A percentile compares a stretch with the other conserved stretches of the same genome.
Evolutionary conservation across 192 early-diverging fungal genomes (phyloP).

Genomic region (Backusella psychrophila): DNA sequence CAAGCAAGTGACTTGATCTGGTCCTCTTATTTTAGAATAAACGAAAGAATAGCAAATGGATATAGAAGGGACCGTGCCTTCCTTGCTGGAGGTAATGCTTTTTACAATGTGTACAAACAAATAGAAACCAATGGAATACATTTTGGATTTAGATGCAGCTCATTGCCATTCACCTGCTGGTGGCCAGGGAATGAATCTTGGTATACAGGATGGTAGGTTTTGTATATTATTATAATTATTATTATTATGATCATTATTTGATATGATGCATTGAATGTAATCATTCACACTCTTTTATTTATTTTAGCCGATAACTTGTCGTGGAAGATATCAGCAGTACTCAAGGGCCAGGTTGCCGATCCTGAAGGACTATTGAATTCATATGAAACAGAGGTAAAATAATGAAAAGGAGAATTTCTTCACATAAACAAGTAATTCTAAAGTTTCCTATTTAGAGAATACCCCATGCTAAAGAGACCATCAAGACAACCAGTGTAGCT

Average conservation of each 20-base stretch:
- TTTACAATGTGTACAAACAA: neutral
- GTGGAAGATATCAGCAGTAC: constrained; percentile 48
- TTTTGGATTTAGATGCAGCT: constrained; percentile 29
- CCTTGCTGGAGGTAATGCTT: constrained; percentile 28
- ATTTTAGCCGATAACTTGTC: constrained; percentile 39
- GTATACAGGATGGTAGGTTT: constrained; percentile 40
- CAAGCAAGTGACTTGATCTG: constrained; percentile 13
- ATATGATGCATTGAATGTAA: neutral
- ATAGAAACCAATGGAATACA: neutral
- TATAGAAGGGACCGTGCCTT: constrained; percentile 29
- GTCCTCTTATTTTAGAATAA: constrained; percentile 30
- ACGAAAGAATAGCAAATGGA: constrained; percentile 35
- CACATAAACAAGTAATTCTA: neutral
- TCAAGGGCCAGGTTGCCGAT: constrained; percentile 24
- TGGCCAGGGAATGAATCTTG: constrained; percentile 44
- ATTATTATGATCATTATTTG: neutral
- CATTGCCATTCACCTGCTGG: constrained; percentile 39
- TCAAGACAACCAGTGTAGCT: constrained; percentile 1
- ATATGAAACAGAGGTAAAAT: constrained; percentile 32
- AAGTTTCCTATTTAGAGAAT: constrained; percentile 1
- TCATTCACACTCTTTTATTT: neutral
- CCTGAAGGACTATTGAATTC: constrained; percentile 36
- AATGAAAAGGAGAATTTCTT: neutral
- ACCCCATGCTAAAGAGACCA: neutral
- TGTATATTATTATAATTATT: neutral